Conservation (phyloP, 768 basidiomycete species). For the Suillus bovinus region DNA sequence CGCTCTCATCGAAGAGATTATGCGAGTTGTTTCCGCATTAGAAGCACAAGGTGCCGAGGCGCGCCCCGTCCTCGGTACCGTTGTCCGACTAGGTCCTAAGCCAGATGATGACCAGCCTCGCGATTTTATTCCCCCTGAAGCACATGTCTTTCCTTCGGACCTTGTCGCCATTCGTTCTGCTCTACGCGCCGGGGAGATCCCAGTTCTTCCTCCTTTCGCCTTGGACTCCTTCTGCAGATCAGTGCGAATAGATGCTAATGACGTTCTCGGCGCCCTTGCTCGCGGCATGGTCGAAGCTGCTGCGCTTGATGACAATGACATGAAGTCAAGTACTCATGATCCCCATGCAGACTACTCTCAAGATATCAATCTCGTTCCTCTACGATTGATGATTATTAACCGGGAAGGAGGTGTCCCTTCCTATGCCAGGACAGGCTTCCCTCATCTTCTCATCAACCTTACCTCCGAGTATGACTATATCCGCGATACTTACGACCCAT, state of each 20-base stretch:
- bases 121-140: conserved; percentile 56
- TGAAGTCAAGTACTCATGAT: conserved; percentile 29
- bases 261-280: conserved; percentile 84
- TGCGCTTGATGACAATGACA: conserved; percentile 46
- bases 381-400: conserved; percentile 97
- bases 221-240: conserved; percentile 89
- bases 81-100: conserved; percentile 82
- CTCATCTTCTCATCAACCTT: conserved; percentile 95
- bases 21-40: conserved; percentile 79
- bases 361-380: conserved; percentile 83
- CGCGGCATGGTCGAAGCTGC: conserved; percentile 74
- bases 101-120: conserved; percentile 44
- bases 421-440: conserved; percentile 91
- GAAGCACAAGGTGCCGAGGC: conserved; percentile 86
- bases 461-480: conserved; percentile 86
- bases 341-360: conserved; percentile 42
- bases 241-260: conserved; percentile 82
- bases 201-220: conserved; percentile 91
- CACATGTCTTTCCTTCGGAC: conserved; percentile 79
- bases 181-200: conserved; percentile 91
- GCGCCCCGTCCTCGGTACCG: conserved; percentile 84
- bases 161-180: conserved; percentile 86
- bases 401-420: conserved; percentile 96
- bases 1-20: conserved; percentile 73
- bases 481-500: conserved; percentile 73